A percentile compares a stretch with the other conserved stretches of the same genome.
phyloP scores from a whole-genome alignment of 805 yeast species.

The Sungouiozyma ichnusensis region DNA sequence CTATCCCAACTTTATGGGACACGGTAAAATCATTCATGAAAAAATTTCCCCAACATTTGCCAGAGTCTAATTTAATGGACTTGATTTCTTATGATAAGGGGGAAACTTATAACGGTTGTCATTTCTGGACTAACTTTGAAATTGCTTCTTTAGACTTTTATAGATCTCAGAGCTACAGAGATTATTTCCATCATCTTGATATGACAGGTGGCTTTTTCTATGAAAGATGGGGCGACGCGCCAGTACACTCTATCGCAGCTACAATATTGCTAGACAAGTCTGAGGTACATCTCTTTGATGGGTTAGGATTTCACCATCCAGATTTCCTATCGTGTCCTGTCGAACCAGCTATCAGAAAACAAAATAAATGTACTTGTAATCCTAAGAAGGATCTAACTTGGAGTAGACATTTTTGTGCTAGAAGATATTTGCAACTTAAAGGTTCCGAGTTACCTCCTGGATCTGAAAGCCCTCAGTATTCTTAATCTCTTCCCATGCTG shows the following conservation, averaged over 20 bases:
- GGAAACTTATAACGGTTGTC: slow-evolving; percentile 59
- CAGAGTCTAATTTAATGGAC: slow-evolving; percentile 43
- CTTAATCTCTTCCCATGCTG: not conserved
- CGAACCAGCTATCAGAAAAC: slow-evolving; percentile 40
- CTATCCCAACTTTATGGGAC: slow-evolving; percentile 58
- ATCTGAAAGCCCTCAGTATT: not conserved
- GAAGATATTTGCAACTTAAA: slow-evolving; percentile 39
- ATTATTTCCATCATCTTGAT: slow-evolving; percentile 56
- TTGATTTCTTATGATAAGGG: slow-evolving; percentile 58
- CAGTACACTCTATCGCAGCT: slow-evolving; percentile 74
- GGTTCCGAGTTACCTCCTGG: slow-evolving; percentile 7
- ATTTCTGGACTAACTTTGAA: slow-evolving; percentile 77
- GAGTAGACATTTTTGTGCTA: slow-evolving; percentile 61
- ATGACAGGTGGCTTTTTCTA: slow-evolving; percentile 67
- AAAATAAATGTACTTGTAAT: slow-evolving; percentile 56
- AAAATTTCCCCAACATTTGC: slow-evolving; percentile 32
- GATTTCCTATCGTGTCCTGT: slow-evolving; percentile 61
- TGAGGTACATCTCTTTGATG: slow-evolving; percentile 60
- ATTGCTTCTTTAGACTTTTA: slow-evolving; percentile 63
- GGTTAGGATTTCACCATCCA: slow-evolving; percentile 63
- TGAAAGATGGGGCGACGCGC: slow-evolving; percentile 93
- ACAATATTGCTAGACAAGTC: slow-evolving; percentile 45
- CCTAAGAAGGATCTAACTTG: slow-evolving; percentile 56
- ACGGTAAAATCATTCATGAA: slow-evolving; percentile 40
- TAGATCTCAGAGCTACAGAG: slow-evolving; percentile 45